Evolutionary conservation across 1,284 basidiomycete genomes (phyloP), one percentile per base, ranked within the genome.

Genomic region (Ceratobasidium sp.): DNA sequence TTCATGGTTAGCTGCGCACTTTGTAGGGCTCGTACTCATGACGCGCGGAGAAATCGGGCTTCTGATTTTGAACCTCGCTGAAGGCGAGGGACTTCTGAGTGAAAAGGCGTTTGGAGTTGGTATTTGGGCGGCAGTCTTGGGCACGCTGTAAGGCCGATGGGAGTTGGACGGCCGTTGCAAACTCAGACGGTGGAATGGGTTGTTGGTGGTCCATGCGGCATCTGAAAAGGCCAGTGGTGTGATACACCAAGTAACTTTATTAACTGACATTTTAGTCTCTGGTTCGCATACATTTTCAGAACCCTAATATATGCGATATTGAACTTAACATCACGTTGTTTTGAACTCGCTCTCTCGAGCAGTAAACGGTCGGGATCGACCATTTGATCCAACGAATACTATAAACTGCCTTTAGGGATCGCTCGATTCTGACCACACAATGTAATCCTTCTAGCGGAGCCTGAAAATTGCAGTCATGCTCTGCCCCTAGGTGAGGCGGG

Each of bases 101-200:
- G 81, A 83, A 35, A 83, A 85, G 58, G 80, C 82, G 18, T 87
- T 84, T 76, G 76, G 84, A 41, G 78, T 86, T 9, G 81, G 81
- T 35, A 81, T 84, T 11, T 87, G 85, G 85, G 85, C 84, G 1
- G 85, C 85, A 59, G 78, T 85, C 21, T 47, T 87, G 2, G 85
- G 84, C 76, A 87, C 86, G 0, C 80, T 87, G 38, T 67, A 0
- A 85, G 86, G 0, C 85, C 86, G 0, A 77, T 85, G 1, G 78
- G 78, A 32, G 82, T 85, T 2, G 83, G 83, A 66, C 78, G 74
- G 75, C 77, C 78, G 4, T 78, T 78, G 82, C 50, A 82, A 81
- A 76, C 77, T 81, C 47, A 79, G 76, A 28, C 78, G 79, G 11
- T 77, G 78, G 64, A 73, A 78, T 64, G 75, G 50, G 74, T 80